Evolutionary conservation across 78 protist species (phyloP).

Genomic region (Guillardia theta): DNA sequence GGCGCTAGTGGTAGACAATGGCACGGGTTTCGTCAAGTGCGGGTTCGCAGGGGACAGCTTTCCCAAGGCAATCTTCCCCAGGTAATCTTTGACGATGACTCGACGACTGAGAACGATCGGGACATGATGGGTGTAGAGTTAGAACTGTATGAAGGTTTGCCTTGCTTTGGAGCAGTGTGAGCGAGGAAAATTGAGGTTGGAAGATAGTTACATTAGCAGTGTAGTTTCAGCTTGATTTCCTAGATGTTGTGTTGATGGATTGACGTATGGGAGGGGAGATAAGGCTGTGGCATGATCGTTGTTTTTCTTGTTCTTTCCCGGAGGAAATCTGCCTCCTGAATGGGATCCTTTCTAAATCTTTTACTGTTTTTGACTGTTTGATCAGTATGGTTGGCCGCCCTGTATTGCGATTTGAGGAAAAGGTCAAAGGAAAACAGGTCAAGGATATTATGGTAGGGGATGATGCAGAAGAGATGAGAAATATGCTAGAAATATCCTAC

Average conservation of each 20-base stretch:
- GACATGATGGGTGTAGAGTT: too few species aligned
- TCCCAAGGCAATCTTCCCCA: constrained; percentile 94
- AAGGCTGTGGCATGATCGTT: too few species aligned
- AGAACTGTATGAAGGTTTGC: too few species aligned
- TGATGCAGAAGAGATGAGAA: constrained; percentile 80
- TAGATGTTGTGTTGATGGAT: too few species aligned
- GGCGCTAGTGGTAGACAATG: constrained; percentile 92
- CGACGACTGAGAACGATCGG: too few species aligned
- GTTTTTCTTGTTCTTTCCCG: too few species aligned
- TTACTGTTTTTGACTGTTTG: background rate
- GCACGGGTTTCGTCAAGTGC: constrained; percentile 97
- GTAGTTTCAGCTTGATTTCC: too few species aligned
- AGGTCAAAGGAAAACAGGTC: constrained; percentile 61
- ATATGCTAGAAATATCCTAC: constrained; percentile 82
- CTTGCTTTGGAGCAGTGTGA: too few species aligned
- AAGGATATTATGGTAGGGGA: constrained; percentile 98
- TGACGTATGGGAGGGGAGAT: too few species aligned
- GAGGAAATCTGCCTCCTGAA: background rate
- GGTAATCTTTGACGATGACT: too few species aligned
- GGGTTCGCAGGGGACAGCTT: constrained; percentile 97
- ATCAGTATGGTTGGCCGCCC: constrained; percentile 95
- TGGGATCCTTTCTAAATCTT: background rate
- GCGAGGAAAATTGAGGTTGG: too few species aligned
- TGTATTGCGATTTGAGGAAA: constrained; percentile 87
- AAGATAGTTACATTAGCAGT: too few species aligned